phyloP scores from a whole-genome alignment of 257 asterid species.

The Cruciata laevipes region DNA sequence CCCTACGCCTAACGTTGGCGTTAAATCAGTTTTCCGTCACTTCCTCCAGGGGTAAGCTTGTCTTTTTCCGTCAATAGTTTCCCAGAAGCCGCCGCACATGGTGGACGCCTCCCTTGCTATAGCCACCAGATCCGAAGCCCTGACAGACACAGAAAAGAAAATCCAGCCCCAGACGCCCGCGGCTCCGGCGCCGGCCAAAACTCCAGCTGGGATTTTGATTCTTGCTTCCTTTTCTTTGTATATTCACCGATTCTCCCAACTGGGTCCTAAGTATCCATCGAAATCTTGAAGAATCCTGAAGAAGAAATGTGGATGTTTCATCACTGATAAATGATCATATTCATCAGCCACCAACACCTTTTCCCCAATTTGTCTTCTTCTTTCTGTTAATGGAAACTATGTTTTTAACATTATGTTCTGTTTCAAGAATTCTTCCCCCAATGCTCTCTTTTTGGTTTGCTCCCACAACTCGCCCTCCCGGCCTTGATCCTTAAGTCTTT shows the following conservation, averaged over 20 bases:
- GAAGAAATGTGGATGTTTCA: slow-evolving; percentile 44
- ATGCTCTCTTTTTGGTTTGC: slow-evolving; percentile 80
- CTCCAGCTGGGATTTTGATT: slow-evolving; percentile 4
- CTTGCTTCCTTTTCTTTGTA: slow-evolving; percentile 16
- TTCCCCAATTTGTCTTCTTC: slow-evolving; percentile 21
- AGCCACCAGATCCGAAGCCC: too few relatives aligned
- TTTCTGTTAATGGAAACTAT: slow-evolving; percentile 28
- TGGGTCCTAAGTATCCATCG: slow-evolving; percentile 26
- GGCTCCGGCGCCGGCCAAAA: too few relatives aligned
- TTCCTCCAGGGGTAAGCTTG: too few relatives aligned
- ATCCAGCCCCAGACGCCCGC: too few relatives aligned
- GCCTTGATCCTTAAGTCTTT: slow-evolving; percentile 58
- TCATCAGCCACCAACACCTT: neutral
- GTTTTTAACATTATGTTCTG: slow-evolving; percentile 30
- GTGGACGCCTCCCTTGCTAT: too few relatives aligned
- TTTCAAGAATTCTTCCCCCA: slow-evolving; percentile 32
- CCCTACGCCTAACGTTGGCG: too few relatives aligned
- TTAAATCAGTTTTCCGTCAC: too few relatives aligned
- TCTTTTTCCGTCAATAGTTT: too few relatives aligned
- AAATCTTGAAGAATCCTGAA: slow-evolving; percentile 45
- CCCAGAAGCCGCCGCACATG: too few relatives aligned
- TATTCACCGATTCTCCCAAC: slow-evolving; percentile 26
- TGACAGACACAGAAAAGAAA: too few relatives aligned
- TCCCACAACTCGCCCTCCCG: slow-evolving; percentile 88
- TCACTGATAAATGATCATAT: slow-evolving; percentile 14